Conservation (phyloP, 1,284 basidiomycete species). For the Stereum hirsutum region DNA sequence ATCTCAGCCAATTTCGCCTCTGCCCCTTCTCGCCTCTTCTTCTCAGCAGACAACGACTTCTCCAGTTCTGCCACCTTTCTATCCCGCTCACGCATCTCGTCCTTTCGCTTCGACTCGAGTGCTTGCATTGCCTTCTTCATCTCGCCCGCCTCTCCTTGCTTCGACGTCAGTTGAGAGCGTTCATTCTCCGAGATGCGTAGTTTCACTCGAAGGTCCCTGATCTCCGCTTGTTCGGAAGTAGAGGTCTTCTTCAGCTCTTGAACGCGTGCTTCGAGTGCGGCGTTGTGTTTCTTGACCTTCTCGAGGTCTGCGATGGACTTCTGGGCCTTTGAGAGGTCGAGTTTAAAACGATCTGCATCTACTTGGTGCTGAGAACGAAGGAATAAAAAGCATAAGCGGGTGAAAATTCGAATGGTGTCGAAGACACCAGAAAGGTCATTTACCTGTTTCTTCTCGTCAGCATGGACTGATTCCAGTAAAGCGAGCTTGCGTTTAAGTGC, state of each 20-base stretch:
- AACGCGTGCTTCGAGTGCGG: conserved; percentile 39
- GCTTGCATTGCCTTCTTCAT: conserved; percentile 40
- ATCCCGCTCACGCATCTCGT: conserved; percentile 47
- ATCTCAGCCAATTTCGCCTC: conserved; percentile 36
- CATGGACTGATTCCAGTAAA: conserved; percentile 54
- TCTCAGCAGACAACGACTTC: conserved; percentile 38
- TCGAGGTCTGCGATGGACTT: conserved; percentile 42
- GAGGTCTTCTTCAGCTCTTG: conserved; percentile 48
- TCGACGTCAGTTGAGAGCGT: conserved; percentile 36
- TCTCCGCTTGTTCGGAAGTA: conserved; percentile 43
- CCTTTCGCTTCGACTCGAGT: conserved; percentile 38
- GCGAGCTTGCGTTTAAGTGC: conserved; percentile 63
- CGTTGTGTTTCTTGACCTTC: conserved; percentile 55
- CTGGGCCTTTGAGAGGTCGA: conserved; percentile 41
- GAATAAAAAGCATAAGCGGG: conserved; percentile 4
- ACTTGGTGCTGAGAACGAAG: conserved; percentile 40
- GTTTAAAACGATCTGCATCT: conserved; percentile 50
- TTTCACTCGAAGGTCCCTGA: conserved; percentile 53
- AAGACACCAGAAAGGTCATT: conserved; percentile 20
- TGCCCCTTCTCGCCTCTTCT: conserved; percentile 34
- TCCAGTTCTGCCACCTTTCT: conserved; percentile 47
- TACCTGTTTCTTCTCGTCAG: conserved; percentile 59
- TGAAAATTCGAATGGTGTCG: conserved; percentile 4
- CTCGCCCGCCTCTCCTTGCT: conserved; percentile 42
- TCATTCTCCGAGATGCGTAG: conserved; percentile 55